phyloP scores from a whole-genome alignment of 78 protist species.

The Bigelowiella natans region DNA sequence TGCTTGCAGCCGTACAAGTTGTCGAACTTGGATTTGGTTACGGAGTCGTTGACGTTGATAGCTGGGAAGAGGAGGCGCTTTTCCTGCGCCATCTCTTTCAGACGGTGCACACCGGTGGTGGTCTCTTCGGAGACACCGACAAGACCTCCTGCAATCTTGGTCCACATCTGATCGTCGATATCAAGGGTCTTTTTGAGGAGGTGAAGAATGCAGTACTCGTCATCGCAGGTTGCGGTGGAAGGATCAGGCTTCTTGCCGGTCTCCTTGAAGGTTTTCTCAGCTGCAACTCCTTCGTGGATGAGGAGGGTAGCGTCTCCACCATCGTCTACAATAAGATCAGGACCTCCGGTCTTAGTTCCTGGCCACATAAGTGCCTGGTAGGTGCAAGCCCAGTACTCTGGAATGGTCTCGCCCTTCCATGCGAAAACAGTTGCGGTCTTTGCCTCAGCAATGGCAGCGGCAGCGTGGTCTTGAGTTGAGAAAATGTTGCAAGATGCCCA shows the following conservation, averaged over 20 bases:
- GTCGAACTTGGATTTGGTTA: constrained; percentile 98
- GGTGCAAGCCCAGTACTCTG: constrained; percentile 93
- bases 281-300: constrained; percentile 77
- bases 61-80: constrained; percentile 90
- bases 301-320: constrained; percentile 97
- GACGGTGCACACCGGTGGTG: constrained; percentile 98
- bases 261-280: constrained; percentile 43
- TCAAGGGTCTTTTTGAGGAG: constrained; percentile 28
- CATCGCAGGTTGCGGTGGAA: constrained; percentile 35
- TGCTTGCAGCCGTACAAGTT: constrained; percentile 95
- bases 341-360: constrained; percentile 47
- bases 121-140: constrained; percentile 98
- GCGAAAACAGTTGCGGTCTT: constrained; percentile 60
- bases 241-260: constrained; percentile 30
- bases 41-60: constrained; percentile 98
- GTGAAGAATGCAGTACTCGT: constrained; percentile 24
- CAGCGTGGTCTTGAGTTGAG: constrained; percentile 99
- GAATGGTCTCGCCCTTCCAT: constrained; percentile 98
- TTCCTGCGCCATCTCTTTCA: constrained; percentile 69
- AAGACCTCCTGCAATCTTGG: constrained; percentile 55
- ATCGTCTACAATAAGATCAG: constrained; percentile 90
- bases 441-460: constrained; percentile 84
- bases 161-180: constrained; percentile 40
- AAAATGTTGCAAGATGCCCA: constrained; percentile 99
- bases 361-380: constrained; percentile 76